A percentile compares a stretch with the other conserved stretches of the same genome.
phyloP scores from a whole-genome alignment of 768 basidiomycete species.

The Russula virescens region DNA sequence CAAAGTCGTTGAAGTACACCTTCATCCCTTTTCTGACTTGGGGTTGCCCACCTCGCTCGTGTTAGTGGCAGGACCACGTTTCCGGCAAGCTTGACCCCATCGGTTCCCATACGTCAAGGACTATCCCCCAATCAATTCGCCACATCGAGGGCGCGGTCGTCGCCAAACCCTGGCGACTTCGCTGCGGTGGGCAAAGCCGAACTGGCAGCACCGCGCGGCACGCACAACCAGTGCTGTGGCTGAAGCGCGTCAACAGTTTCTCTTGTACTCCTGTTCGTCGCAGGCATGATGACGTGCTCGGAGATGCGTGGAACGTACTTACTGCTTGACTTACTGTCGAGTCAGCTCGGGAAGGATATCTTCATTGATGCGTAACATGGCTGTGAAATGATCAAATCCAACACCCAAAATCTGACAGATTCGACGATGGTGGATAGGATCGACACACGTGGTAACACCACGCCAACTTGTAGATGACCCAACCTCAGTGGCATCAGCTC shows the following conservation, averaged over 20 bases:
- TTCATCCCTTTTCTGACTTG: not conserved
- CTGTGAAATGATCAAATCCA: not conserved
- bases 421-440: conserved; percentile 49
- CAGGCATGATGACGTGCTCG: conserved; percentile 94
- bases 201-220: conserved; percentile 81
- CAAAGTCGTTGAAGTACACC: conserved; percentile 71
- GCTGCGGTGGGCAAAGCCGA: conserved; percentile 82
- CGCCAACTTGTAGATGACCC: conserved; percentile 75
- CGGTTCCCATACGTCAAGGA: conserved; percentile 91
- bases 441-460: too few relatives aligned
- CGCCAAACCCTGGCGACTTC: conserved; percentile 46
- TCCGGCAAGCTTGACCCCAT: conserved; percentile 66
- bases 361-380: conserved; percentile 60
- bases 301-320: conserved; percentile 88
- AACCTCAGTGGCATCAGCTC: conserved; percentile 84
- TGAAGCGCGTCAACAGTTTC: conserved; percentile 65
- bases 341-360: too few relatives aligned
- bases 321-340: conserved; percentile 74
- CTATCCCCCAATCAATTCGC: conserved; percentile 48
- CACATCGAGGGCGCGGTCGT: conserved; percentile 45
- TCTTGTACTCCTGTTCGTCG: conserved; percentile 85
- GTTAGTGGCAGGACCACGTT: conserved; percentile 68
- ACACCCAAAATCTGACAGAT: too few relatives aligned
- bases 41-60: not conserved
- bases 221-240: conserved; percentile 39